Base-by-base conservation (phyloP, 202 grass and related monocot species). In the Zizania palustris region DNA sequence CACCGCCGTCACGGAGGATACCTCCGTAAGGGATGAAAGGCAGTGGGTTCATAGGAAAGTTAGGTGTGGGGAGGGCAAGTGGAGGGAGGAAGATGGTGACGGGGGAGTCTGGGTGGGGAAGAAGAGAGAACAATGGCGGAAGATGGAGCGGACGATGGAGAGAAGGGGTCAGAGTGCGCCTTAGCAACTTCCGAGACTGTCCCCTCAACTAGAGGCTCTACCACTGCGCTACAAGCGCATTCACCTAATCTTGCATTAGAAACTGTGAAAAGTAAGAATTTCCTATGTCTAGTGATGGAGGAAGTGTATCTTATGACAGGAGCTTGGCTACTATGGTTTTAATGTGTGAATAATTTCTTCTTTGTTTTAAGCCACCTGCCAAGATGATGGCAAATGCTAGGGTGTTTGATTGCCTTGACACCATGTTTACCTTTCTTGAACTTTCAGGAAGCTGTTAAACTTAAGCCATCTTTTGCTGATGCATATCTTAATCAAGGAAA, bases 401-500 rank as follows among this genome's bases (percentile, higher is more conserved):
- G 45, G 37, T 55, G 19, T 53, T 85, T 61, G 34, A 41, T 16
- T 3, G 59, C 5, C 7, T 37, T 66, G 10, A 33, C 20, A 51
- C 45, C 6, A 19, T 38, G 44, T 71, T 67, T 79, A 28, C 22
- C 63, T 76, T 21, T 78, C 28, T 49, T 45, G 34, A 68, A 68
- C 63, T 81, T 34, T 22, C 84, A 96, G 93, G 93, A 96, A 84
- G 93, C 89, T 78, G 80, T 96, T 85, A 96, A 88, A 80, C 89
- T 92, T 67, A 96, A 96, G 64, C 93, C 93, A 57, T 80, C 87
- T 16, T 96, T 92, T 64, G 66, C 89, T 60, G 93, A 96, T 86
- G 93, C 93, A 20, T 84, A 96, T 85, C 87, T 96, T 71, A 96
- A 96, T 59, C 79, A 90, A 71, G 93, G 93, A 71, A 96, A 92